Base-by-base conservation (phyloP, 1,139 yeast genomes). In the Saccharomycopsis hybrid region DNA sequence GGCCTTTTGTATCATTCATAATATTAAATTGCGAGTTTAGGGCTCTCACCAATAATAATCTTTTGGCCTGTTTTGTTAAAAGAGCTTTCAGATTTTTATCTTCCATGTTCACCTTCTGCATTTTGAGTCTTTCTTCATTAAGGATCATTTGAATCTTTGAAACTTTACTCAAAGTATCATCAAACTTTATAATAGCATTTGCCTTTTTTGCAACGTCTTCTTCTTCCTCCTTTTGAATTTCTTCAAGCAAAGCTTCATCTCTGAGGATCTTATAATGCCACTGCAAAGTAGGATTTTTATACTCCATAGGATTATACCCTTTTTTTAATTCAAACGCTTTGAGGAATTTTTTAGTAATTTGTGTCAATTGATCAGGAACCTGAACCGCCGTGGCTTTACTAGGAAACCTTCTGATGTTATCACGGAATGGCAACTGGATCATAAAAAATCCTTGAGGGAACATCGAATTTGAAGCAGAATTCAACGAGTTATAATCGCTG, bases 241-340 rank as follows among this genome's bases (percentile, higher is more conserved):
- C 85, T 13, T 76, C 74, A 56, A 85, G 90, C 45, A 89, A 66
- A 18, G 87, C 72, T 54, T 80, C 78, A 51, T 85, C 84, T 59
- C 82, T 82, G 29, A 88, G 64, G 0, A 81, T 68, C 54, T 77
- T 74, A 63, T 80, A 83, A 59, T 82, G 85, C 70, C 79, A 82
- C 53, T 79, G 80, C 42, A 89, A 64, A 1, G 76, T 67, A 0
- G 96, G 95, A 61, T 85, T 88, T 9, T 74, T 75, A 58, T 70
- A 82, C 4, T 78, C 74, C 5, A 65, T 62, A 0, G 94, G 89
- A n/a, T 67, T 64, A 59, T 82, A 86, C 0, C 77, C 75, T 13
- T 64, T 61, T 27, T 64, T 66, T 60, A 76, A 63, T 25, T 66
- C 67, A 49, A 79, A 67, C 32, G 65, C 67, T 37, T 65, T 65